A percentile compares a stretch with the other conserved stretches of the same genome.
Evolutionary conservation across 1,284 basidiomycete genomes (phyloP).

Genomic region (Trichosporon ovoides): DNA sequence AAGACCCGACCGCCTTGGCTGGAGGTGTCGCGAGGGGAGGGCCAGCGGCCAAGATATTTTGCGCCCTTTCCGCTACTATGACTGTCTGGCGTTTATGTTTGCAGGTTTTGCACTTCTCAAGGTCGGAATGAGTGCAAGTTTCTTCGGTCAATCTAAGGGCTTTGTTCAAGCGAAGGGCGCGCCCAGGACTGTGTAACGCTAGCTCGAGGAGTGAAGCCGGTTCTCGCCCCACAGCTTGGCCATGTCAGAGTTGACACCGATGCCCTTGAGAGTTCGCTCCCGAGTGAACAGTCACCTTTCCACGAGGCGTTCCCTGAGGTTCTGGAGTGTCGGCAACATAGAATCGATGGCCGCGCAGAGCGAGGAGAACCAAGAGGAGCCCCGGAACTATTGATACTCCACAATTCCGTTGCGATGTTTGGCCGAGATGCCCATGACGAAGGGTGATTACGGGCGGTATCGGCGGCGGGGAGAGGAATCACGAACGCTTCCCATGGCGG

Average conservation of each 20-base stretch:
- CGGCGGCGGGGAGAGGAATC: not conserved
- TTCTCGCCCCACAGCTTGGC: not conserved
- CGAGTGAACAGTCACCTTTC: not conserved
- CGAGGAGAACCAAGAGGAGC: not conserved
- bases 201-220: too few relatives aligned
- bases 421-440: not conserved
- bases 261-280: not conserved
- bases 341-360: not conserved
- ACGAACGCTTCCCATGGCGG: not conserved
- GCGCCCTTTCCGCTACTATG: too few relatives aligned
- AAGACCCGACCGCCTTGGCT: too few relatives aligned
- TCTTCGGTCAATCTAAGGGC: too few relatives aligned
- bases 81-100: too few relatives aligned
- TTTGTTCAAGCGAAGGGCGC: too few relatives aligned
- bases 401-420: not conserved
- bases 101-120: too few relatives aligned
- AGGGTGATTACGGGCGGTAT: not conserved
- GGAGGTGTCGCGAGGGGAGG: too few relatives aligned
- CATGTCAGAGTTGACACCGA: not conserved
- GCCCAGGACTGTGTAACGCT: too few relatives aligned
- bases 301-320: not conserved
- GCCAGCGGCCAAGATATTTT: too few relatives aligned
- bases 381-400: not conserved
- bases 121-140: too few relatives aligned
- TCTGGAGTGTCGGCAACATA: not conserved